Evolutionary conservation across 805 yeast species (phyloP).

Genomic region (Debaryomyces prosopidis): DNA sequence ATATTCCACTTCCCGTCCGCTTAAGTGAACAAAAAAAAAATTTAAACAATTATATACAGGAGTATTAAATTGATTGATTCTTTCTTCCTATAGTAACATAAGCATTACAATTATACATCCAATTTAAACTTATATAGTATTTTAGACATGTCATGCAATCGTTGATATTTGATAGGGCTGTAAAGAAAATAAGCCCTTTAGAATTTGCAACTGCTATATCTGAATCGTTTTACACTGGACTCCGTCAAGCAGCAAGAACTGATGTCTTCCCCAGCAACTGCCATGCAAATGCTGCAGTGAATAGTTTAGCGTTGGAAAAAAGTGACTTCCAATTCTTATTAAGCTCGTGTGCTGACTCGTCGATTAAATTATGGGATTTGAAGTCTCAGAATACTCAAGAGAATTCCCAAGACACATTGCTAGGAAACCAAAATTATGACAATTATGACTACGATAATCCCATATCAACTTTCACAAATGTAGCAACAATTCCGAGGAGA

Average conservation of each 20-base stretch:
- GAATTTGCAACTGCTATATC: constrained; percentile 36
- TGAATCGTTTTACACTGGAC: constrained; percentile 36
- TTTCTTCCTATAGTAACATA: not conserved
- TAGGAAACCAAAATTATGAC: constrained; percentile 18
- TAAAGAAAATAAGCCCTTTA: constrained; percentile 27
- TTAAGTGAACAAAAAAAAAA: not conserved
- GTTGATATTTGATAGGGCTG: constrained; percentile 33
- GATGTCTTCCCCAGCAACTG: constrained; percentile 42
- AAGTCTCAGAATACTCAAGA: constrained; percentile 15
- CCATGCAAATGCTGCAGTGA: constrained; percentile 55
- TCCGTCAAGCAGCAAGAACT: constrained; percentile 21
- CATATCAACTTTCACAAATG: constrained; percentile 18
- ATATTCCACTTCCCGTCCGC: not conserved
- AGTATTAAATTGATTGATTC: not conserved
- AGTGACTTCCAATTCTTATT: constrained; percentile 48
- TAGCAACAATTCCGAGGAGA: constrained; percentile 39
- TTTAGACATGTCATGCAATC: constrained; percentile 34
- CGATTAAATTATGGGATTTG: constrained; percentile 67
- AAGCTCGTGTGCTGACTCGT: constrained; percentile 74
- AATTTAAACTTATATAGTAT: too few species aligned
- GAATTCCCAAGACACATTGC: constrained; percentile 9
- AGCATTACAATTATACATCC: too few species aligned
- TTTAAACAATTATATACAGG: not conserved
- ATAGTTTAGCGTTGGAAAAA: constrained; percentile 58
- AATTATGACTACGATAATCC: constrained; percentile 35